A percentile compares a stretch with the other conserved stretches of the same genome.
These are phyloP conservation scores for Senecio squalidus DNA, from an alignment of 140 eudicot genomes.

Conservation along the genomic window DNA sequence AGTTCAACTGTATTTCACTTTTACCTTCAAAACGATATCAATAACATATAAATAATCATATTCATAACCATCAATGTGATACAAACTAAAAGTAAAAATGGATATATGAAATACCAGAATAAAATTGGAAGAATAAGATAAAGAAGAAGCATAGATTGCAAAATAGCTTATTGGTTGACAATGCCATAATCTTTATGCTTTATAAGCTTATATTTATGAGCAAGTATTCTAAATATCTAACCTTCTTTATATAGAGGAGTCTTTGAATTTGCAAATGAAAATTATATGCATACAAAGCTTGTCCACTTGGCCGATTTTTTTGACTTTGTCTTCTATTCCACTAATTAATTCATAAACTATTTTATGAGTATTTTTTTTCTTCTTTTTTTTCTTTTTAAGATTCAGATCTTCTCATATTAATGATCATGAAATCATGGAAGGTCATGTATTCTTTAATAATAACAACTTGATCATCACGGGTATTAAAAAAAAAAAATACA, in stretches of 20 bases:
- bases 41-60: neutral
- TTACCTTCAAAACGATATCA: constrained; percentile 21
- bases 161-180: constrained; percentile 17
- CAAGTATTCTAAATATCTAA: constrained; percentile 17
- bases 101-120: constrained; percentile 11
- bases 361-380: neutral
- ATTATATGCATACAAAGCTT: constrained; percentile 41
- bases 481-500: no score
- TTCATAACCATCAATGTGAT: neutral
- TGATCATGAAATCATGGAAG: no score
- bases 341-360: constrained; percentile 3
- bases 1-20: constrained; percentile 43
- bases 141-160: constrained; percentile 19
- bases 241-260: constrained; percentile 36
- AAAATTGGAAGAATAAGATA: constrained; percentile 20
- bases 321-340: constrained; percentile 20
- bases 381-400: no score
- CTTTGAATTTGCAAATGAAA: constrained; percentile 27
- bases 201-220: constrained; percentile 27
- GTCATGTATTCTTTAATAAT: no score
- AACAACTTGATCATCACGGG: no score
- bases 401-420: no score
- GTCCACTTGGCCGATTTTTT: constrained; percentile 30
- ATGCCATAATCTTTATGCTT: constrained; percentile 26
- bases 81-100: neutral